Conservation (phyloP, 2,329 filamentous ascomycete genomes). For the Epicoccum sorghinum region DNA sequence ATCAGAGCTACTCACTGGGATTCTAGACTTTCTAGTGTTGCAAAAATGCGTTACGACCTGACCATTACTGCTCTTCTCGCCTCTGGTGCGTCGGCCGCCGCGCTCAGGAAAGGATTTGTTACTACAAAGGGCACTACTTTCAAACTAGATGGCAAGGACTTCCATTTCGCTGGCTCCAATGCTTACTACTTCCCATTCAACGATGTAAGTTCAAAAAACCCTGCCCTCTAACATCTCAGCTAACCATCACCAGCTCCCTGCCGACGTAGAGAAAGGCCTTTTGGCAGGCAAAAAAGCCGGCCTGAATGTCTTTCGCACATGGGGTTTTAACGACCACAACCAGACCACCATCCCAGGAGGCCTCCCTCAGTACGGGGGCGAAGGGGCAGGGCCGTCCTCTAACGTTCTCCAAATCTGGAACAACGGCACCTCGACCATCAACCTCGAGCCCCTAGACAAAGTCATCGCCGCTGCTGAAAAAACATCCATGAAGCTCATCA, state of each 20-base stretch:
- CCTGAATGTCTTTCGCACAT: slow-evolving; percentile 61
- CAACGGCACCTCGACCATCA: slow-evolving; percentile 56
- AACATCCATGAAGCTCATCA: slow-evolving; percentile 59
- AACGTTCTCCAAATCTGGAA: slow-evolving; percentile 54
- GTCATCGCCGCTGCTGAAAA: slow-evolving; percentile 59
- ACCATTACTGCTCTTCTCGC: slow-evolving; percentile 23
- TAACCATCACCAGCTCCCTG: slow-evolving; percentile 48
- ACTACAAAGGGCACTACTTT: slow-evolving; percentile 59
- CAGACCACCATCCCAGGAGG: slow-evolving; percentile 52
- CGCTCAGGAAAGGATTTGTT: slow-evolving; percentile 52
- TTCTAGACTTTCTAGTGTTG: neutral
- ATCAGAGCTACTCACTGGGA: slow-evolving; percentile 4
- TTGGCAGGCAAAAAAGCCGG: slow-evolving; percentile 56
- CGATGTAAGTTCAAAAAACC: slow-evolving; percentile 45
- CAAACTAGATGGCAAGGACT: slow-evolving; percentile 60
- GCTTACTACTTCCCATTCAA: slow-evolving; percentile 64
- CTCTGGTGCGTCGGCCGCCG: slow-evolving; percentile 25
- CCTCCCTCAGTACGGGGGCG: slow-evolving; percentile 59
- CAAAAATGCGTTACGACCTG: slow-evolving; percentile 25
- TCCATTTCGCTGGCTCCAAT: slow-evolving; percentile 64
- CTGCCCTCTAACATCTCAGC: neutral
- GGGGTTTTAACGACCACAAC: slow-evolving; percentile 66
- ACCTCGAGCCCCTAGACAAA: slow-evolving; percentile 56
- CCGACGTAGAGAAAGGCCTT: slow-evolving; percentile 56
- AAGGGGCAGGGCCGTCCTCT: slow-evolving; percentile 54